phyloP scores from a whole-genome alignment of 768 basidiomycete species.

The Russula ochroleuca region DNA sequence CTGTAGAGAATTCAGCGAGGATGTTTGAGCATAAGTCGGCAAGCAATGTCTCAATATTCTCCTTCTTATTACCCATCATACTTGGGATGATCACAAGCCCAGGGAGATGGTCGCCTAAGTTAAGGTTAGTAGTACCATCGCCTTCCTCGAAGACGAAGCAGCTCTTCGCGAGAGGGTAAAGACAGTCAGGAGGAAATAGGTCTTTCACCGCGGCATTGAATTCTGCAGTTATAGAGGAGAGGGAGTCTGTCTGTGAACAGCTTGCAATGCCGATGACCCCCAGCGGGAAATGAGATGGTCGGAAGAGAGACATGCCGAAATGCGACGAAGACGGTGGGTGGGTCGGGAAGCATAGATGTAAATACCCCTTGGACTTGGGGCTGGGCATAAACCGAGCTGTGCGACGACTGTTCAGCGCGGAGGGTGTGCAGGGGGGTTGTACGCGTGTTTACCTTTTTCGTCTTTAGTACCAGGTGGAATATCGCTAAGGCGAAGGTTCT shows the following conservation, averaged over 20 bases:
- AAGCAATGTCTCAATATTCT: constrained; percentile 84
- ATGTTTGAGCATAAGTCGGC: constrained; percentile 87
- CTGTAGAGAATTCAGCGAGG: constrained; percentile 74
- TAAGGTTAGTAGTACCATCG: constrained; percentile 51
- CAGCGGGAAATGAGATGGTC: constrained; percentile 76
- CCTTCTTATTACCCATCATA: constrained; percentile 80
- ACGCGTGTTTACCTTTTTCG: constrained; percentile 54
- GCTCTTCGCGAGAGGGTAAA: constrained; percentile 74
- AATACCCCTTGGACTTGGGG: constrained; percentile 65
- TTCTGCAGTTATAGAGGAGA: constrained; percentile 53
- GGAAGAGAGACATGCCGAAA: constrained; percentile 63
- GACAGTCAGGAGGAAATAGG: constrained; percentile 58
- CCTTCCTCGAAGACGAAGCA: constrained; percentile 83
- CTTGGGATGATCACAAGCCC: constrained; percentile 77
- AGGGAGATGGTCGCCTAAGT: constrained; percentile 51
- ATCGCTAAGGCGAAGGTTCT: constrained; percentile 71
- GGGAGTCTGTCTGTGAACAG: constrained; percentile 52
- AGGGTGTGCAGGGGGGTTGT: neutral
- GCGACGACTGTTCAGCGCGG: constrained; percentile 18
- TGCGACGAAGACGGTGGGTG: constrained; percentile 73
- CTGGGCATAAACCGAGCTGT: constrained; percentile 81
- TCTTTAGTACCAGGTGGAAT: constrained; percentile 77
- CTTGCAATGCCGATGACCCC: constrained; percentile 86
- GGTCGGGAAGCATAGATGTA: constrained; percentile 75
- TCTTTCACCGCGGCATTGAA: constrained; percentile 63